Conservation (phyloP, 2,329 filamentous ascomycete species). For the Alternaria longipes region DNA sequence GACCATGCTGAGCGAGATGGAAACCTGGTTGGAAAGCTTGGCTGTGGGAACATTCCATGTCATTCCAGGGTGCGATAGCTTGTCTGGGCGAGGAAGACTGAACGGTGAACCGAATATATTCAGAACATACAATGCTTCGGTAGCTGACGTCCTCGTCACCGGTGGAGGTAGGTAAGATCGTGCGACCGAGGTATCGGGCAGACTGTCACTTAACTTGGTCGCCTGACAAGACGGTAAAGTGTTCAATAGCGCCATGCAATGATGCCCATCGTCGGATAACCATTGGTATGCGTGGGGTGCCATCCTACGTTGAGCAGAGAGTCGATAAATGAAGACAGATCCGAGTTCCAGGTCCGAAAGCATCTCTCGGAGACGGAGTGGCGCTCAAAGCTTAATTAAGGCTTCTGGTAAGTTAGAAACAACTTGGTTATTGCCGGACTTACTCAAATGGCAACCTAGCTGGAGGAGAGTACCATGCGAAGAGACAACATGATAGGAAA, state of each 20-base stretch:
- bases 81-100: constrained; percentile 1
- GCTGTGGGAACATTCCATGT: constrained; percentile 8
- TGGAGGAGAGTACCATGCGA: not conserved
- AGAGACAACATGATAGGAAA: not conserved
- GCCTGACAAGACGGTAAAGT: constrained; percentile 23
- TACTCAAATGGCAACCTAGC: not conserved
- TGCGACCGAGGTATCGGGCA: not conserved
- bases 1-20: constrained; percentile 5
- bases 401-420: not conserved
- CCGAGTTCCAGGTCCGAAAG: not conserved
- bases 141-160: not conserved
- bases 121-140: not conserved
- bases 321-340: constrained; percentile 8
- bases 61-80: constrained; percentile 11
- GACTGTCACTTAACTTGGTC: constrained; percentile 3
- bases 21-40: constrained; percentile 23
- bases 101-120: not conserved
- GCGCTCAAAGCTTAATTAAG: not conserved
- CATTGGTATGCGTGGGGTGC: not conserved
- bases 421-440: not conserved
- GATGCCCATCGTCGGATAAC: constrained; percentile 26
- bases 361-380: not conserved
- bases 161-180: not conserved
- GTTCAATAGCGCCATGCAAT: constrained; percentile 34
- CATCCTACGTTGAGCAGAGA: not conserved